These are phyloP conservation scores for Lipomyces chichibuensis DNA, from an alignment of 805 yeast genomes.

Conservation along the genomic window DNA sequence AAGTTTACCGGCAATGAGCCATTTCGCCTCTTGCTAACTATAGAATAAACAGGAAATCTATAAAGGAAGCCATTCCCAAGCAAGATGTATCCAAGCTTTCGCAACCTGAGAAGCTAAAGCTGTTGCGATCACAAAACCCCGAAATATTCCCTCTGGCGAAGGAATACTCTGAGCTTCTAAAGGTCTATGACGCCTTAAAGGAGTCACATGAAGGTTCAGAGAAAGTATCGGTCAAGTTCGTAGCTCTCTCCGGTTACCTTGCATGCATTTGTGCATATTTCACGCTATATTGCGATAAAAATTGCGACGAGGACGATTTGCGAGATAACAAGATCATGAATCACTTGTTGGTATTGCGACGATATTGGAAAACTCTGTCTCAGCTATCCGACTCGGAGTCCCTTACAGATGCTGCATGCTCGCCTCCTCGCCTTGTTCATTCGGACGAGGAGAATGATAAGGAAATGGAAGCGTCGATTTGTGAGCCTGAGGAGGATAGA, in stretches of 20 bases:
- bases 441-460: slow-evolving; percentile 40
- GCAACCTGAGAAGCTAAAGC: slow-evolving; percentile 54
- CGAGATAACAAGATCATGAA: slow-evolving; percentile 92
- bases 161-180: slow-evolving; percentile 56
- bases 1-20: neutral
- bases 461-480: slow-evolving; percentile 28
- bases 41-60: neutral
- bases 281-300: slow-evolving; percentile 65
- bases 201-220: slow-evolving; percentile 13
- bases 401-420: slow-evolving; percentile 18
- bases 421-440: slow-evolving; percentile 18
- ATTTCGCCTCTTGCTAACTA: neutral
- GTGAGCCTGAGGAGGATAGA: slow-evolving; percentile 9
- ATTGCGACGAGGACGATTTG: slow-evolving; percentile 59
- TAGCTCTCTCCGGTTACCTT: slow-evolving; percentile 76
- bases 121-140: slow-evolving; percentile 70
- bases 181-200: slow-evolving; percentile 45
- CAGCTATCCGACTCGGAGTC: slow-evolving; percentile 49
- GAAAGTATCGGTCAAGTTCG: slow-evolving; percentile 52
- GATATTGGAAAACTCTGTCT: slow-evolving; percentile 64
- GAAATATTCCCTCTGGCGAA: slow-evolving; percentile 77
- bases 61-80: slow-evolving; percentile 45
- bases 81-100: slow-evolving; percentile 57
- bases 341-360: slow-evolving; percentile 75
- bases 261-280: slow-evolving; percentile 80